Evolutionary conservation across 164 flowering plant species (phyloP), one percentile per base, ranked within the genome.

Genomic region (Stephania cephalantha): DNA sequence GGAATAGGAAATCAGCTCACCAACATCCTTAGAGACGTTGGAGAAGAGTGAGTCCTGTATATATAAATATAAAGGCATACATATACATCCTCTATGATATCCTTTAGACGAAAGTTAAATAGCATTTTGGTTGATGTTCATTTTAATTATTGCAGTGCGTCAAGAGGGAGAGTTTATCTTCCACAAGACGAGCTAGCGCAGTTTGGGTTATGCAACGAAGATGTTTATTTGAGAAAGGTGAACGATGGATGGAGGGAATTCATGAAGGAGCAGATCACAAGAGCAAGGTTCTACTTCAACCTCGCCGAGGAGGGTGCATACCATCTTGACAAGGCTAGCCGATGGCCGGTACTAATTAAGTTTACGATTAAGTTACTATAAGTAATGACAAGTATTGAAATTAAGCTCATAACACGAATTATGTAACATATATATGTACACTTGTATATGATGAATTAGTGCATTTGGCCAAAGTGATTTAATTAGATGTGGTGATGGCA

Each of bases 1-100:
- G 95, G 92, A 7, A 85, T 92, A 6, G 97, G 90, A 30, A 90
- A 89, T 84, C 97, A 90, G 75, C 88, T 92, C 4, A 88, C 95
- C 7, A 92, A 92, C 84, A 92, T 92, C 66, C 90, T 92, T 4
- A 81, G 97, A 81, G 97, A 92, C 70, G 97, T 90, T 1, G 97
- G 92, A 68, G 97, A 89, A 80, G 95, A 92, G 95, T 92, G 81
- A 82, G 93, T 78, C 42, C 2, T 35, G n/a, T n/a, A 4, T 4
- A 4, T 64, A 8, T 9, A 50, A 10, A 10, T 46, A 3, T 9
- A 50, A 10, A 10, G 22, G 0, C 31, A 3, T 31, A 11, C n/a
- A 29, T 52, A 45, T 53, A 44, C 8, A 15, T 15, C 15, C 18
- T 25, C 10, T 67, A 29, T 29, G 0, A 12, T 17, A 12, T 35